Evolutionary conservation across 2,329 filamentous ascomycete species (phyloP), one percentile per base, ranked within the genome.

Genomic region (Zasmidium citrigriseum): DNA sequence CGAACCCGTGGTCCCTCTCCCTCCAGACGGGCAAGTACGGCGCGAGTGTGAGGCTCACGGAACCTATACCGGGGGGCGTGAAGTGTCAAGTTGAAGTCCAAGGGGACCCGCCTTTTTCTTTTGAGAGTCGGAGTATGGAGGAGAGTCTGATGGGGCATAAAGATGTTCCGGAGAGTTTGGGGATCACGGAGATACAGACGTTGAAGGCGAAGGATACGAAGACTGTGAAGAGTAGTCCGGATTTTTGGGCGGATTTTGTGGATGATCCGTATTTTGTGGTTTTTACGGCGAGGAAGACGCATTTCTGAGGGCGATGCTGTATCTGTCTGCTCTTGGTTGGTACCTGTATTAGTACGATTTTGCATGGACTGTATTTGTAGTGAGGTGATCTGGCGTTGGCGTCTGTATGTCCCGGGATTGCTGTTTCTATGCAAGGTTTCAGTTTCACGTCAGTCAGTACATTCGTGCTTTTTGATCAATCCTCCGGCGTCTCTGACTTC

Each of bases 401-500:
- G 27, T 14, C 27, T 29, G 27, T 29, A 14, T 14, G 14, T 29
- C 27, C 27, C 7, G 27, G 27, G 7, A 7, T 29, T 29, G 14
- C 27, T 29, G 27, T 29, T 14, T 29, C 27, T 29, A 29, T 29
- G 27, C 27, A 29, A 29, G 27, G 29, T 24, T 11, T 44, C 18
- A 52, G 34, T 27, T 14, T 45, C 18, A n/a, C 27, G 49, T 38
- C 24, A 14, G 49, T 52, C 18, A 34, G 24, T 34, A 52, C n/a
- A n/a, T 29, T 29, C 27, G 27, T 29, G 27, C 27, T 14, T 14
- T 29, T 14, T 18, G 11, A 29, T 45, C 29, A 67, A 44, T 68
- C 64, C 51, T 68, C 65, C n/a, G 61, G 57, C 22, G 62, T 52
- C 57, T 76, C 71, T 20, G 81, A 79, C 59, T 80, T 79, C 12